Evolutionary conservation across 179 eudicot genomes (phyloP).

Genomic region (Gypsophila paniculata): DNA sequence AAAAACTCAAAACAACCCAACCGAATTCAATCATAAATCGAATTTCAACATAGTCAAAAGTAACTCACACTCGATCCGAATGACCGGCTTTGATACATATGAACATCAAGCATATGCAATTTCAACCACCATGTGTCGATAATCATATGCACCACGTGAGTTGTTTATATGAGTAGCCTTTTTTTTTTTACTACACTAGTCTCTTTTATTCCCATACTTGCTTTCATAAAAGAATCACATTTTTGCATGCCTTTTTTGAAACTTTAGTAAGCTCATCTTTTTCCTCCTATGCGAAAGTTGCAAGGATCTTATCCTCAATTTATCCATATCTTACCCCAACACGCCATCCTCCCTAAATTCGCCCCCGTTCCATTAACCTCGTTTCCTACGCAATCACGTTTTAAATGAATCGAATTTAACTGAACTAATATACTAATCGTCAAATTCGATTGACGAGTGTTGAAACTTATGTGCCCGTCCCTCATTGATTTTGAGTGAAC

Average conservation of each 20-base stretch:
- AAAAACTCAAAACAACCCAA: too few relatives aligned
- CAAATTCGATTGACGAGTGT: not conserved
- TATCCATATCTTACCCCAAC: slow-evolving; percentile 18
- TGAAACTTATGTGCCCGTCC: not conserved
- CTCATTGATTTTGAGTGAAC: not conserved
- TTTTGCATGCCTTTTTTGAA: not conserved
- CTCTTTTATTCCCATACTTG: slow-evolving; percentile 14
- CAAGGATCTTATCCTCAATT: slow-evolving; percentile 18
- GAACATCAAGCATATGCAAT: slow-evolving; percentile 8
- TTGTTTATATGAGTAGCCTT: slow-evolving; percentile 9
- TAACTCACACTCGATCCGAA: too few relatives aligned
- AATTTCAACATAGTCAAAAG: too few relatives aligned
- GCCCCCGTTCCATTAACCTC: not conserved
- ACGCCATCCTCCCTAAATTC: slow-evolving; percentile 6
- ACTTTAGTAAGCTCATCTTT: slow-evolving; percentile 9
- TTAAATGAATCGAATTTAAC: not conserved
- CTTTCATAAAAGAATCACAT: slow-evolving; percentile 20
- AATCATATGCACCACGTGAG: slow-evolving; percentile 26
- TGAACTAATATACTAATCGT: not conserved
- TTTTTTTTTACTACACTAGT: not conserved
- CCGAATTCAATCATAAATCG: too few relatives aligned
- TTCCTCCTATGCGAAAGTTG: slow-evolving; percentile 11
- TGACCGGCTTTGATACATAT: not conserved
- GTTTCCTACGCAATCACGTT: not conserved
- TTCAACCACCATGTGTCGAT: slow-evolving; percentile 22